Base-by-base conservation (phyloP, 1,284 basidiomycete species). In the Leucoagaricus sp. region DNA sequence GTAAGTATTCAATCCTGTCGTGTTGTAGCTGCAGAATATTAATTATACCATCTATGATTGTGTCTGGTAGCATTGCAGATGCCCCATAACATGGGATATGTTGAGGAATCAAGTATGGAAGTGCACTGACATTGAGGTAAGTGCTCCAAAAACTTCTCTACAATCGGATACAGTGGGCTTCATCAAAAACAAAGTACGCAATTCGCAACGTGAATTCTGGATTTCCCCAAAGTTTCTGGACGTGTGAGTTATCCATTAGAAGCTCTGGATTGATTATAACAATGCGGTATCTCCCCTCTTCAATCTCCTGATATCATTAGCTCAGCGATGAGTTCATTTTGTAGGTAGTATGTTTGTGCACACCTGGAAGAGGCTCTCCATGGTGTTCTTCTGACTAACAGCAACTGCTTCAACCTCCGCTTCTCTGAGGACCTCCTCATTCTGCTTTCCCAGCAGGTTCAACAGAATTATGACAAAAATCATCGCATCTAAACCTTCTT, bases 401-500 rank as follows among this genome's bases (percentile, higher is more conserved):
- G 36, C 36, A 4, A 40, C 19, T 19, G 19, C 36, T n/a, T 4
- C 4, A 19, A 40, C 15, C 36, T 3, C 4, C 12, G 36, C 36
- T 40, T 40, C n/a, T n/a, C n/a, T 40, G 36, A 40, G n/a, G n/a
- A n/a, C n/a, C n/a, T n/a, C n/a, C n/a, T n/a, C 13, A 15, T 40
- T 40, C 12, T 40, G 36, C 12, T 40, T 40, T 4, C 15, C 36
- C 5, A 40, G 36, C 15, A 40, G 15, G 19, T 40, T 40, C 4
- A 40, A 13, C 4, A 13, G 36, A 40, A 13, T 40, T 4, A 40
- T 19, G 4, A 40, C 36, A 13, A 40, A 40, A 13, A 40, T 26
- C 9, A 28, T 4, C 13, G 3, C 3, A 3, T 44, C 44, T 2
- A 4, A 6, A 3, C 60, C 57, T 23, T 61, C 59, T 17, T 55